These are phyloP conservation scores for Gypsophila paniculata DNA, from an alignment of 179 eudicot species.

Conservation along the genomic window DNA sequence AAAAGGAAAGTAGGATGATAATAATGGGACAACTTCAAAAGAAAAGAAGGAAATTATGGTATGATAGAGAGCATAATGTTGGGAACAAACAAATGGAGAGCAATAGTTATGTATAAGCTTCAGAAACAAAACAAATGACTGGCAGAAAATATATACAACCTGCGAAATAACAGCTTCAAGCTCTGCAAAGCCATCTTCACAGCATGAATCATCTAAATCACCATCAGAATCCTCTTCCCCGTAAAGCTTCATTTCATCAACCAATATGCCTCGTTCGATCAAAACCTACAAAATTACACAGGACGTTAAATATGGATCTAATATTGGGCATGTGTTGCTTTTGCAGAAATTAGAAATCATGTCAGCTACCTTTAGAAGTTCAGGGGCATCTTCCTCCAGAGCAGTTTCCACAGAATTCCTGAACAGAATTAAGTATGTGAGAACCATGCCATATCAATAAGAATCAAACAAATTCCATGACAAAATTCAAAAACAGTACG, in stretches of 20 bases:
- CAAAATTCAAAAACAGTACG: constrained; percentile 40
- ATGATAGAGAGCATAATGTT: too few species aligned
- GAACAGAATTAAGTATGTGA: constrained; percentile 30
- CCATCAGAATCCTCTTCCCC: constrained; percentile 63
- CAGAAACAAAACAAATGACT: neutral
- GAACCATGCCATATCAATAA: constrained; percentile 20
- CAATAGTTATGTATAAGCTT: neutral
- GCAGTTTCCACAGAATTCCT: constrained; percentile 87
- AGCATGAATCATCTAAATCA: constrained; percentile 45
- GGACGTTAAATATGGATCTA: neutral
- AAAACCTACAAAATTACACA: constrained; percentile 50
- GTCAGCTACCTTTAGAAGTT: constrained; percentile 65
- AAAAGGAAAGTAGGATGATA: too few species aligned
- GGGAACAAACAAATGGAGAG: neutral
- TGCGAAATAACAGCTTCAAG: constrained; percentile 78
- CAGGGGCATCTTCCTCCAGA: constrained; percentile 97
- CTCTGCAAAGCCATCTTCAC: constrained; percentile 66
- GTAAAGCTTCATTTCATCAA: constrained; percentile 80
- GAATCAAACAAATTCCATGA: neutral
- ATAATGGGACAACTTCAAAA: too few species aligned
- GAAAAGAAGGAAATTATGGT: too few species aligned
- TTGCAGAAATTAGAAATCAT: neutral
- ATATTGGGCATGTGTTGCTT: neutral
- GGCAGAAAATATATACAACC: constrained; percentile 41
- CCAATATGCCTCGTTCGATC: constrained; percentile 64